Conservation (phyloP, 306 rosid species). For the Clitoria ternatea region DNA sequence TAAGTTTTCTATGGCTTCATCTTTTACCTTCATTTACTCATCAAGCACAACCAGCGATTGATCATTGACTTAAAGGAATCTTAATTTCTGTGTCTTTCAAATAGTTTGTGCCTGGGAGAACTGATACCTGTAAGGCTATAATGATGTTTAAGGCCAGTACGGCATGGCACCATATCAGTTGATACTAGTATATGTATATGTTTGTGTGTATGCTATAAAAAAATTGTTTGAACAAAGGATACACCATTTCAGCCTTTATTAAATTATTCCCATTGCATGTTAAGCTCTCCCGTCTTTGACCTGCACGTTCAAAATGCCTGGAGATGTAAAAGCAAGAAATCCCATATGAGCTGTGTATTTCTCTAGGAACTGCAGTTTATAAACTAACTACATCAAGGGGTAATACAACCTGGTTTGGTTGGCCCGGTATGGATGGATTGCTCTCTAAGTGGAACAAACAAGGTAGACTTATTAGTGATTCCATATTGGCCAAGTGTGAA, state of each 20-base stretch:
- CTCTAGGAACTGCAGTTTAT: not conserved
- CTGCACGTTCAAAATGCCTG: not conserved
- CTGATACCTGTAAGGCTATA: not conserved
- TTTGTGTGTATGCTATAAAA: not conserved
- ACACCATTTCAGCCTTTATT: not conserved
- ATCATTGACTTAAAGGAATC: not conserved
- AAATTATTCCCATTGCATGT: not conserved
- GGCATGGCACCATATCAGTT: not conserved
- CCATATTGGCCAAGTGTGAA: not conserved
- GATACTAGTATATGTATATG: not conserved
- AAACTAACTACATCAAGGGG: not conserved
- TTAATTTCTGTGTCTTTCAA: not conserved
- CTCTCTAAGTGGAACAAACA: not conserved
- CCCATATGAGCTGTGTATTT: not conserved
- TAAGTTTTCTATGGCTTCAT: constrained; percentile 37
- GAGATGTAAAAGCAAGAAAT: not conserved
- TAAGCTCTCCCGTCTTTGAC: not conserved
- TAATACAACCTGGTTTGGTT: not conserved
- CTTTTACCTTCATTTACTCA: constrained; percentile 14
- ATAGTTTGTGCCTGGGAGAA: not conserved
- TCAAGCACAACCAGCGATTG: not conserved
- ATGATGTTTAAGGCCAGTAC: not conserved
- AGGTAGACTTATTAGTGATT: not conserved
- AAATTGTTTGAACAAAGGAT: not conserved
- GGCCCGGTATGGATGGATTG: not conserved